Evolutionary conservation across 2,329 filamentous ascomycete species (phyloP).

Genomic region (Penicillium crustosum): DNA sequence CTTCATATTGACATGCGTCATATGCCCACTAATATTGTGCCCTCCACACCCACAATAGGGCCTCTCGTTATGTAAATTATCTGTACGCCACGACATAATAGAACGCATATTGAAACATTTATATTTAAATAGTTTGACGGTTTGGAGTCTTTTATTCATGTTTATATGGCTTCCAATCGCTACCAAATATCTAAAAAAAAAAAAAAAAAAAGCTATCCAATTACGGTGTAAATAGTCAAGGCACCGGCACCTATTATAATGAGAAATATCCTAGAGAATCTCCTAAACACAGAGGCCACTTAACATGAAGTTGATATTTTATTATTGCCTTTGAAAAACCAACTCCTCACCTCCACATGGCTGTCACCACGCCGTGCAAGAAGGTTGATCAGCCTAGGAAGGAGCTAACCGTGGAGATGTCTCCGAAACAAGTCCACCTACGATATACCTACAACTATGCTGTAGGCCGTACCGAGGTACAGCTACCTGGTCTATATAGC

Average conservation of each 20-base stretch:
- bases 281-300: background rate
- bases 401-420: background rate
- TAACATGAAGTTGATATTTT: background rate
- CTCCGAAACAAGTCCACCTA: too few relatives aligned
- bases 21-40: conserved; percentile 1
- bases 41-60: conserved; percentile 7
- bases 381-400: background rate
- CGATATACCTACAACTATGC: background rate
- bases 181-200: too few relatives aligned
- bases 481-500: background rate
- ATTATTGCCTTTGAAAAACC: background rate
- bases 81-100: background rate
- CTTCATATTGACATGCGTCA: conserved; percentile 1
- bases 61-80: background rate
- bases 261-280: background rate
- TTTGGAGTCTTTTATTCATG: too few relatives aligned
- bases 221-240: background rate
- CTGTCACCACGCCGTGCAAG: background rate
- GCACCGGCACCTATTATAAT: background rate
- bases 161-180: background rate
- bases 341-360: background rate
- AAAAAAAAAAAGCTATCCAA: too few relatives aligned
- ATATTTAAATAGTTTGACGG: background rate
- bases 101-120: background rate
- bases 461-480: background rate